Evolutionary conservation across 306 rosid genomes (phyloP), one percentile per base, ranked within the genome.

Genomic region (Cercis canadensis): DNA sequence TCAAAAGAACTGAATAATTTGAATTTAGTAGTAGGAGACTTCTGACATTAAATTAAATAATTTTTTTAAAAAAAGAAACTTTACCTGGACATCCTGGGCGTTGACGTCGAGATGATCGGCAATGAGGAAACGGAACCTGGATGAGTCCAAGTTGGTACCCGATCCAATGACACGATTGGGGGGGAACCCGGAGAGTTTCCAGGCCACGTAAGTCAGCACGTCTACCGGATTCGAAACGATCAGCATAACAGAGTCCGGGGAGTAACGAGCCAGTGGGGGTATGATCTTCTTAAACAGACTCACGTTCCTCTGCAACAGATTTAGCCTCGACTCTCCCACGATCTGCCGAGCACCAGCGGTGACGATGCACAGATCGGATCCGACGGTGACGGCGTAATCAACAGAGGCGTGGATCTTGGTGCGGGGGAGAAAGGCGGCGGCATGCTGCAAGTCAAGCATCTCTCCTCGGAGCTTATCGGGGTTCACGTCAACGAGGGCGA

Each of bases 81-180:
- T 66, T n/a, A 92, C 98, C 86, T 90, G 97, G 4, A 90, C 98
- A 52, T 93, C 98, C 65, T 93, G 97, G 69, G 98, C 96, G 8
- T 87, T 93, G 19, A 87, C 98, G 50, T 93, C 94, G 5, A 93
- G 97, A 80, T 93, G 97, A 68, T 93, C 95, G 0, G 98, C 98
- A 2, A 93, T 90, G 58, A 89, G 97, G 73, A 90, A 90, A 18
- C 95, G 85, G 18, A 93, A 90, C 57, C 97, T 78, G 11, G 98
- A 93, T 0, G 98, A 93, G 74, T 93, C 98, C 70, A 93, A 82
- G 76, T 93, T 93, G 12, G 98, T 93, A 15, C 98, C 98, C 0
- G 98, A 87, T n/a, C 98, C 98, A 36, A 93, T 44, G 24, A 93
- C 98, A 5, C 98, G 88, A 50, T 89, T 90, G 2, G 96, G 75